Base-by-base conservation (phyloP, 305 asterid genomes). In the Fraxinus nigra region DNA sequence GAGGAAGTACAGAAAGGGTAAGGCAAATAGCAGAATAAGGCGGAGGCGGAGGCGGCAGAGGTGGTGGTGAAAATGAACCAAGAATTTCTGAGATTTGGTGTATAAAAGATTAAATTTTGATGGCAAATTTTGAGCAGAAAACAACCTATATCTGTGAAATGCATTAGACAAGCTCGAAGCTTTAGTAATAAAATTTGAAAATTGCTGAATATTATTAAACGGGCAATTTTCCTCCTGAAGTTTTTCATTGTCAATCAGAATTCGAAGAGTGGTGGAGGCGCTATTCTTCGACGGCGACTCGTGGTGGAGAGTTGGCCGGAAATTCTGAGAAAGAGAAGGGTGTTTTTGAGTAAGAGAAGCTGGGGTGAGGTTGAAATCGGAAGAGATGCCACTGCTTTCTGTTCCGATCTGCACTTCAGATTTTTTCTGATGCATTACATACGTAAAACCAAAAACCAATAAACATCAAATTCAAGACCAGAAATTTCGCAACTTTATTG, bases 1-100 rank as follows among this genome's bases (percentile, higher is more conserved):
- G 43, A 95, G 74, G 80, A 95, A 93, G 87, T 92, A 95, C 59
- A 95, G 92, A 78, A 93, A 93, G 4, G 97, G 99, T 61, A 2
- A 93, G 91, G 67, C 97, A 90, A 5, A 95, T 88, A 95, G 86
- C 3, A 95, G 93, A 13, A 92, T 89, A 9, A 95, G 84, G 80
- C 92, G 97, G 43, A 94, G 93, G 85, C 91, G 95, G 33, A 93
- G 85, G 83, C 85, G 89, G 74, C 93, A 90, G 81, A 92, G 88
- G 65, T 86, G 92, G 82, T 88, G 93, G 87, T 85, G 93, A 85
- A 93, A 93, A 86, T 84, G 89, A 84, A 87, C 85, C 88, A 92
- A 18, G 83, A 93, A 87, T 79, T 86, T 91, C 78, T 86, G 93
- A 33, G 93, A 88, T 84, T 85, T 76, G 34, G 75, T 81, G 85